Conservation (phyloP, 768 basidiomycete species). For the Coprinopsis marcescibilis region DNA sequence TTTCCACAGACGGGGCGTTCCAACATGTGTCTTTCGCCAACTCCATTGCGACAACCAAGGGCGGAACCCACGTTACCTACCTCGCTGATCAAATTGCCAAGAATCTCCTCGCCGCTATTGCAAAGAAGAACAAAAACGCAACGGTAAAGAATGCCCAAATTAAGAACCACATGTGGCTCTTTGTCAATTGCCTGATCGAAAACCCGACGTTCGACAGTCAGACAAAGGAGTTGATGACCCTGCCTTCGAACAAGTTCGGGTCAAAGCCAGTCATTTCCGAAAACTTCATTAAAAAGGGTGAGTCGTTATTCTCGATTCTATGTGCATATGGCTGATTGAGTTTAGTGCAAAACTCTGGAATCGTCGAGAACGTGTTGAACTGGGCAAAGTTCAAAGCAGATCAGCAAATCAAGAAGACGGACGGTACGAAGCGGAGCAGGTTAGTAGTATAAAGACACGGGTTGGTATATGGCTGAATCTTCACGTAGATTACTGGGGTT, state of each 20-base stretch:
- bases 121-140: constrained; percentile 98
- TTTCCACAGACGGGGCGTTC: constrained; percentile 80
- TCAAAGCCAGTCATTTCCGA: constrained; percentile 80
- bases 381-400: constrained; percentile 99
- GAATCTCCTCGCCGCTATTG: constrained; percentile 69
- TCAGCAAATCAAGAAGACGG: constrained; percentile 93
- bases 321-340: neutral
- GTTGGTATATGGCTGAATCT: neutral
- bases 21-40: constrained; percentile 98
- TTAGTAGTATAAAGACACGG: constrained; percentile 22
- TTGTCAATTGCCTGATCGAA: constrained; percentile 92
- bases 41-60: constrained; percentile 93
- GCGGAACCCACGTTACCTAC: constrained; percentile 85
- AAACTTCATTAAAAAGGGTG: constrained; percentile 96
- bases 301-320: constrained; percentile 13
- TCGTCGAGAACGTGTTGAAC: constrained; percentile 87
- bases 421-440: constrained; percentile 87
- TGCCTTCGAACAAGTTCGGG: constrained; percentile 85
- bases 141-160: constrained; percentile 89
- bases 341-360: constrained; percentile 79
- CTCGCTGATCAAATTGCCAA: constrained; percentile 90
- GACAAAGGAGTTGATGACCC: constrained; percentile 92
- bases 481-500: constrained; percentile 76
- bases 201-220: constrained; percentile 99
- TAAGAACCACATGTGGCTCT: constrained; percentile 98